Evolutionary conservation across 2,329 filamentous ascomycete species (phyloP).

Genomic region (Colletotrichum tropicale): DNA sequence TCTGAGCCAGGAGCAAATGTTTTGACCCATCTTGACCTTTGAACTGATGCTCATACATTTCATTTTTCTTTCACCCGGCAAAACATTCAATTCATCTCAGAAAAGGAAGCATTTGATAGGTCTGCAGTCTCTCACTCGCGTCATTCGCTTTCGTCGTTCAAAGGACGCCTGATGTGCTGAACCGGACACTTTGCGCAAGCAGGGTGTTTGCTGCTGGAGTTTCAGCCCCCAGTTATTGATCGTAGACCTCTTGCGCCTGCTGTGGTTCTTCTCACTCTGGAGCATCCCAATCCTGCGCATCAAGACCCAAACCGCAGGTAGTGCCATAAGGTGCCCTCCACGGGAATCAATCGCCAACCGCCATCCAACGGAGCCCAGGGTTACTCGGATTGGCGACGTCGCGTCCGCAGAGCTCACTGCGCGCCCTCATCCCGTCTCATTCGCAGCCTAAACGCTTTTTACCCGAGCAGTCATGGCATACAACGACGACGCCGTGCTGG

Average conservation of each 20-base stretch:
- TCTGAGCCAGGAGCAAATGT: constrained; percentile 6
- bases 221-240: constrained; percentile 8
- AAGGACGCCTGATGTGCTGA: constrained; percentile 4
- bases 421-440: background rate
- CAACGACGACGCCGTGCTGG: constrained; percentile 92
- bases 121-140: background rate
- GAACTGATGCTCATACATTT: background rate
- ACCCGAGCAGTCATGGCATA: constrained; percentile 75
- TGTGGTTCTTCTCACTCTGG: background rate
- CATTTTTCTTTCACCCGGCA: background rate
- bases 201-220: constrained; percentile 15
- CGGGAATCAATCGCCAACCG: background rate
- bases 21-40: constrained; percentile 3
- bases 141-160: background rate
- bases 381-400: background rate
- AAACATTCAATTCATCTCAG: background rate
- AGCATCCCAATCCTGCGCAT: background rate
- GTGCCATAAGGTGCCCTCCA: background rate
- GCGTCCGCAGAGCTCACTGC: background rate
- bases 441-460: background rate
- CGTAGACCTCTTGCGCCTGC: constrained; percentile 4
- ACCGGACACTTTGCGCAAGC: constrained; percentile 5
- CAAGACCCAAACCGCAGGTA: background rate
- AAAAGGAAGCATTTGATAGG: background rate
- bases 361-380: background rate